Evolutionary conservation across 176 grass and related monocot genomes (phyloP).

Genomic region (Triticum turgidum): DNA sequence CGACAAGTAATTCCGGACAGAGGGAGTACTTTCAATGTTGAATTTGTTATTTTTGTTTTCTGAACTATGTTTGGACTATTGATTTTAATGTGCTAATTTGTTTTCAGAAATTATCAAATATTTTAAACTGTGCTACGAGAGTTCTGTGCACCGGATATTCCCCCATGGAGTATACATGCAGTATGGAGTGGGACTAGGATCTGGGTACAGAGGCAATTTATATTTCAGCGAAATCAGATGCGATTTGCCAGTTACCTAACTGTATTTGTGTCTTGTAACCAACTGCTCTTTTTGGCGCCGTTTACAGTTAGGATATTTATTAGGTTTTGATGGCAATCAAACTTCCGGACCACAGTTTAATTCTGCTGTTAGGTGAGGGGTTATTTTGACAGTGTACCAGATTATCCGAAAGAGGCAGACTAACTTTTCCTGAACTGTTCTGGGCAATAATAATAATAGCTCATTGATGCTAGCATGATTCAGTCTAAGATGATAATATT

Average conservation of each 20-base stretch:
- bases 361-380: background rate
- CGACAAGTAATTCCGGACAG: too few species aligned
- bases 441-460: background rate
- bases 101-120: too few species aligned
- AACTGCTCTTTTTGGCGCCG: background rate
- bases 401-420: conserved; percentile 31
- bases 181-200: background rate
- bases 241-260: background rate
- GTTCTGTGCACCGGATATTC: too few species aligned
- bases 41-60: too few species aligned
- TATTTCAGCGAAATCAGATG: background rate
- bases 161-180: too few species aligned
- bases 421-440: conserved; percentile 17
- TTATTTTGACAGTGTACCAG: conserved; percentile 9
- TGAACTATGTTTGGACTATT: too few species aligned
- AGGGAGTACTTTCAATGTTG: too few species aligned
- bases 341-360: background rate
- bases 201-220: background rate
- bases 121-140: too few species aligned
- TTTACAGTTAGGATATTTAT: conserved; percentile 22
- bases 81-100: too few species aligned
- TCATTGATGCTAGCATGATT: background rate
- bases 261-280: conserved; percentile 5
- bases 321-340: conserved; percentile 25
- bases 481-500: background rate